Percentiles rank a stretch among this genome's conserved stretches.
phyloP scores from a whole-genome alignment of 441 rosid species.

The Mallotus japonicus region DNA sequence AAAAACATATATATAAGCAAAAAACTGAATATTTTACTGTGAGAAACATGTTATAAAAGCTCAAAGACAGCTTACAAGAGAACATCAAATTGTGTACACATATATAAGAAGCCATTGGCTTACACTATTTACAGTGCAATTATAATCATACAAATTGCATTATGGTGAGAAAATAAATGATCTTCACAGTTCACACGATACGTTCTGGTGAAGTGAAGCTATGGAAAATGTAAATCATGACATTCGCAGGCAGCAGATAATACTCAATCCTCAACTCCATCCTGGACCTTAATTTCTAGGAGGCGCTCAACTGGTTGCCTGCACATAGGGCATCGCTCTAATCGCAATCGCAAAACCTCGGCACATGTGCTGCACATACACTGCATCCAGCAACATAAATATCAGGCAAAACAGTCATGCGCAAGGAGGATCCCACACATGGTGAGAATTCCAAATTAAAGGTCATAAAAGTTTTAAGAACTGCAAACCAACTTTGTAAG shows the following conservation, averaged over 20 bases:
- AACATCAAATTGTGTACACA: background rate
- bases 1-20: too few species aligned
- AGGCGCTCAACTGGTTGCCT: slow-evolving; percentile 81
- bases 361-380: slow-evolving; percentile 94
- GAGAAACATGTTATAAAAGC: background rate
- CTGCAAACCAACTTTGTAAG: background rate
- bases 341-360: slow-evolving; percentile 68
- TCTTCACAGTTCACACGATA: too few species aligned
- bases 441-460: background rate
- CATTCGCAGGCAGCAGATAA: background rate
- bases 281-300: slow-evolving; percentile 67
- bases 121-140: slow-evolving; percentile 9
- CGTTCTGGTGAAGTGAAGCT: background rate
- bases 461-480: background rate
- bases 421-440: background rate
- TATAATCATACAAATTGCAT: background rate
- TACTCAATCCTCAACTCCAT: slow-evolving; percentile 32
- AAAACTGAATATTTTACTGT: background rate
- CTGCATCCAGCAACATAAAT: slow-evolving; percentile 37
- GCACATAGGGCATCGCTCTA: slow-evolving; percentile 80
- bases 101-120: background rate
- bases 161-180: background rate
- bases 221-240: background rate
- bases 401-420: background rate
- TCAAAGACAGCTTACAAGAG: background rate